Conservation (phyloP, 225 moss, liverwort and hornwort genomes). For the Thuidium tamariscinum region DNA sequence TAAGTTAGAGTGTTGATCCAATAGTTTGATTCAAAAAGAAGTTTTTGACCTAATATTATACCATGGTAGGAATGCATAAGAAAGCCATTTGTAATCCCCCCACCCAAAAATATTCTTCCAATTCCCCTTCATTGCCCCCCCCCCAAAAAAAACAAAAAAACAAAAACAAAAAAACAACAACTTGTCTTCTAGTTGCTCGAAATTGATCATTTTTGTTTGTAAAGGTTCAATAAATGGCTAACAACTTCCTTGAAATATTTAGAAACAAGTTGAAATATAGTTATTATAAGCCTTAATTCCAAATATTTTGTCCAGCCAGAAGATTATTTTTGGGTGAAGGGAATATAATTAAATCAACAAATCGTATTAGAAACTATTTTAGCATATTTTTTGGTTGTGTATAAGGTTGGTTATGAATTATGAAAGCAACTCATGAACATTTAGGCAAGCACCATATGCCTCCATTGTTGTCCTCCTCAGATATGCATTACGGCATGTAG, state of each 20-base stretch:
- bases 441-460: conserved; percentile 52
- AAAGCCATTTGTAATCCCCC: not conserved
- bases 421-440: conserved; percentile 62
- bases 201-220: not conserved
- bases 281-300: not conserved
- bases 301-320: not conserved
- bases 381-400: conserved; percentile 42
- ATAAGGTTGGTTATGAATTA: conserved; percentile 79
- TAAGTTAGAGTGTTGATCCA: not conserved
- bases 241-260: not conserved
- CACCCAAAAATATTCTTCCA: not conserved
- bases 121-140: not conserved
- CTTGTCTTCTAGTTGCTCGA: no score
- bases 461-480: conserved; percentile 59
- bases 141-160: no score
- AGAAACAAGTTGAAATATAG: not conserved
- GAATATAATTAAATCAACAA: not conserved
- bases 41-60: not conserved
- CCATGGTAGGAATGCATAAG: not conserved
- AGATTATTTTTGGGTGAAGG: not conserved
- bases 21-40: no score
- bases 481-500: conserved; percentile 27
- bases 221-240: not conserved
- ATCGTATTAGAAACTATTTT: not conserved
- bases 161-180: no score